Conservation (phyloP, 2,329 filamentous ascomycete species). For the Sclerotinia glacialis region DNA sequence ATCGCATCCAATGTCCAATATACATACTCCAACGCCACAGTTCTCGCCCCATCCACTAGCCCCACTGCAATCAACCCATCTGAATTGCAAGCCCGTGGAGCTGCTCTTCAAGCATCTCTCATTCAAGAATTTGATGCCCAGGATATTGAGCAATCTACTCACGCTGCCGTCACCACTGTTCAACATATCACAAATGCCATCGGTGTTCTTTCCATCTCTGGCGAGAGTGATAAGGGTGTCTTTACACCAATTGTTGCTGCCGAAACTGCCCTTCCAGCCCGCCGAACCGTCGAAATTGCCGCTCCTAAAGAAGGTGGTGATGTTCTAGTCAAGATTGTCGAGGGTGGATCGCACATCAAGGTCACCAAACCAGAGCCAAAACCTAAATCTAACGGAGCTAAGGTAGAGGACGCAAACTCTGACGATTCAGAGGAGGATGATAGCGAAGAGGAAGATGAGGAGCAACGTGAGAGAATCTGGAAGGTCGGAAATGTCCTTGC, state of each 20-base stretch:
- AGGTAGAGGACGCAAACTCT: constrained; percentile 56
- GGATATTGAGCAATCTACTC: constrained; percentile 93
- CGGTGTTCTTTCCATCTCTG: constrained; percentile 70
- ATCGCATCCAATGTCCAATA: constrained; percentile 76
- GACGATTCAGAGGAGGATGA: constrained; percentile 57
- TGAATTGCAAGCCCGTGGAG: constrained; percentile 82
- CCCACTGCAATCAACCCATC: constrained; percentile 85
- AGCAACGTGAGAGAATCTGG: constrained; percentile 87
- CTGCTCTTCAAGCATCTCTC: constrained; percentile 90
- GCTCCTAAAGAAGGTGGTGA: constrained; percentile 80
- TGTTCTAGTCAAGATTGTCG: constrained; percentile 81
- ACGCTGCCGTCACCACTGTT: constrained; percentile 90
- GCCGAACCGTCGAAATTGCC: constrained; percentile 75
- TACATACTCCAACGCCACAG: constrained; percentile 78
- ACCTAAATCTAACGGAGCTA: constrained; percentile 59
- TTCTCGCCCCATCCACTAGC: constrained; percentile 80
- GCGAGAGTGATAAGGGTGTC: constrained; percentile 58
- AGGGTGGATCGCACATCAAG: constrained; percentile 89
- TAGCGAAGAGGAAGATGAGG: constrained; percentile 77
- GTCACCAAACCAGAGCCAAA: constrained; percentile 84
- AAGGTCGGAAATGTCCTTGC: constrained; percentile 80
- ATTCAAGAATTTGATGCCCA: constrained; percentile 92
- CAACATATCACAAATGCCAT: constrained; percentile 87
- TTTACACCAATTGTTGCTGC: constrained; percentile 80
- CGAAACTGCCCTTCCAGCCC: constrained; percentile 86